Evolutionary conservation across 306 rosid genomes (phyloP).

Genomic region (Aeschynomene evenia): DNA sequence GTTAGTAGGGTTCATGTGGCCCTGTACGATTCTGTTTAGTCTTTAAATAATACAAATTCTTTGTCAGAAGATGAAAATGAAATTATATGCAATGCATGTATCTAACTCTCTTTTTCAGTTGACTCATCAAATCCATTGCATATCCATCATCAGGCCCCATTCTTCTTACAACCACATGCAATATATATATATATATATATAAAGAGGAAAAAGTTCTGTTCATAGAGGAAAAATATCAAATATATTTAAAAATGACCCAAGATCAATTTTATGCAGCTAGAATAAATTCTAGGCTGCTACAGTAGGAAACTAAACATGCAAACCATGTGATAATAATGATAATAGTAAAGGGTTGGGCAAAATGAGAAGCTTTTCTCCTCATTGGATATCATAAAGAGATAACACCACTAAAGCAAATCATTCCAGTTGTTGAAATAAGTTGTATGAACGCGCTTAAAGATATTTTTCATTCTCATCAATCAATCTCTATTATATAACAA

Average conservation of each 20-base stretch:
- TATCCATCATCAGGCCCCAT: constrained; percentile 3
- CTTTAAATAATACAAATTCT: neutral
- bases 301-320: too few species aligned
- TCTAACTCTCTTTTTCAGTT: neutral
- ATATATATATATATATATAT: neutral
- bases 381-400: constrained; percentile 23
- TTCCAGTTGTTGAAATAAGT: constrained; percentile 27
- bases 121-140: constrained; percentile 17
- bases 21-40: neutral
- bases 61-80: too few species aligned
- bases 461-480: neutral
- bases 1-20: neutral
- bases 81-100: constrained; percentile 29
- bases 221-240: too few species aligned
- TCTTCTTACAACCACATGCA: neutral
- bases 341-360: neutral
- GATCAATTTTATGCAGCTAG: too few species aligned
- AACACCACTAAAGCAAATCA: constrained; percentile 14
- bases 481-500: neutral
- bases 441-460: neutral
- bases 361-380: neutral
- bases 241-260: too few species aligned
- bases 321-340: too few species aligned
- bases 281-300: too few species aligned
- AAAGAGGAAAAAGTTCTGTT: too few species aligned